A percentile compares a stretch with the other conserved stretches of the same genome.
These are phyloP conservation scores for Lepiota venenata DNA, from an alignment of 768 basidiomycete species.

Conservation along the genomic window DNA sequence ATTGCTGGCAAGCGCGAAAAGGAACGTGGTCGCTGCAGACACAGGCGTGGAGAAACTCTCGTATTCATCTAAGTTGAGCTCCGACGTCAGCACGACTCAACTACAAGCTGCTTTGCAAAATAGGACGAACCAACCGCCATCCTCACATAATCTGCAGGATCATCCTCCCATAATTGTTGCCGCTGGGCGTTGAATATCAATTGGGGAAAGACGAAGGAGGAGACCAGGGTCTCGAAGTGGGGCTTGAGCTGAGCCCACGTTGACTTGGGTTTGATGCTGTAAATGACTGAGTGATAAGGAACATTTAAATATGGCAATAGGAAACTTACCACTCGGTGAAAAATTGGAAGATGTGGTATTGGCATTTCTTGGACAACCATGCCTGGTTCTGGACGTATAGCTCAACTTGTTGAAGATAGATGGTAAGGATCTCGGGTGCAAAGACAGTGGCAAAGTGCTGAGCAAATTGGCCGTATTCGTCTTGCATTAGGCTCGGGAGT, in stretches of 20 bases:
- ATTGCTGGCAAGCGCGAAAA: constrained; percentile 73
- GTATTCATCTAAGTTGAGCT: constrained; percentile 60
- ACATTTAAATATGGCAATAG: background rate
- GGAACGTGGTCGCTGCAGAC: constrained; percentile 76
- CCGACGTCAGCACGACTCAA: background rate
- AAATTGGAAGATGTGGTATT: constrained; percentile 81
- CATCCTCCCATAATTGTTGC: constrained; percentile 71
- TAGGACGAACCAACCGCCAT: constrained; percentile 58
- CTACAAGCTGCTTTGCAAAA: background rate
- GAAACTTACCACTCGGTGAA: constrained; percentile 78
- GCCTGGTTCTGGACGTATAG: constrained; percentile 68
- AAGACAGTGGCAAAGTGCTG: constrained; percentile 74
- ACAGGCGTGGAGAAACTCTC: constrained; percentile 76
- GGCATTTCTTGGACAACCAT: constrained; percentile 82
- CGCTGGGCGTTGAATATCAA: constrained; percentile 72
- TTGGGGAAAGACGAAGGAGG: constrained; percentile 82
- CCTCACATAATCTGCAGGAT: constrained; percentile 82
- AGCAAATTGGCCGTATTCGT: constrained; percentile 68
- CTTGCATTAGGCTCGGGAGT: constrained; percentile 67
- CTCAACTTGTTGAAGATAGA: constrained; percentile 70
- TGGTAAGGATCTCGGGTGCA: constrained; percentile 84
- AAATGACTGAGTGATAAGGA: background rate
- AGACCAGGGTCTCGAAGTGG: constrained; percentile 75
- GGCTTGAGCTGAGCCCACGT: constrained; percentile 89
- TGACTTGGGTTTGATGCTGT: constrained; percentile 88